These are phyloP conservation scores for Akanthomyces dipterigenus DNA, from an alignment of 2,329 filamentous ascomycete genomes.

Conservation along the genomic window DNA sequence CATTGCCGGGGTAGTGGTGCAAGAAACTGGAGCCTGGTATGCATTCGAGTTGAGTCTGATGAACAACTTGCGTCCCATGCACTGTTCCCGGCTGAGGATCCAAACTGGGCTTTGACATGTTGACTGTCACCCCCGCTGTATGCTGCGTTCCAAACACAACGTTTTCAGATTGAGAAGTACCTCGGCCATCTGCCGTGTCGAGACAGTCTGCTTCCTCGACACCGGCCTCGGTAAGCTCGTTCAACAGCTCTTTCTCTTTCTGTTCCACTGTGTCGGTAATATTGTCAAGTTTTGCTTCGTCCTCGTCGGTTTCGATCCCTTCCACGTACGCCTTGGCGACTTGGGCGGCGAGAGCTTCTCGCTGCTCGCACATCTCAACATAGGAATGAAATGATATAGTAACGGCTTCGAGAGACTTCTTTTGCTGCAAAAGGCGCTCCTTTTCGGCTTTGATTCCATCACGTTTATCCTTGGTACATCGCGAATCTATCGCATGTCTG, in stretches of 20 bases:
- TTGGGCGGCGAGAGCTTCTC: constrained; percentile 38
- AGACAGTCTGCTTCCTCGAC: constrained; percentile 37
- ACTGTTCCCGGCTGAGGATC: constrained; percentile 26
- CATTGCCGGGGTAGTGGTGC: constrained; percentile 13
- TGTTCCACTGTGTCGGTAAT: constrained; percentile 38
- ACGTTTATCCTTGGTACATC: constrained; percentile 38
- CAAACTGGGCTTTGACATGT: constrained; percentile 27
- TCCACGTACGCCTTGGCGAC: constrained; percentile 46
- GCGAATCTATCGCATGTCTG: constrained; percentile 38
- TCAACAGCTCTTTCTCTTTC: constrained; percentile 36
- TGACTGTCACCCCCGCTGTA: constrained; percentile 21
- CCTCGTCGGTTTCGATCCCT: constrained; percentile 43
- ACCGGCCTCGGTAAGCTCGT: constrained; percentile 36
- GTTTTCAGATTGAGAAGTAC: constrained; percentile 13
- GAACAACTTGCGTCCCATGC: constrained; percentile 40
- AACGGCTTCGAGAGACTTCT: constrained; percentile 36
- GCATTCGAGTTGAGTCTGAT: constrained; percentile 42
- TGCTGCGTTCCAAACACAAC: constrained; percentile 40
- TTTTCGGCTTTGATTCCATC: constrained; percentile 43
- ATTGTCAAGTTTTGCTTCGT: constrained; percentile 43
- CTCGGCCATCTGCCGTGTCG: constrained; percentile 18
- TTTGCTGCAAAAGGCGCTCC: constrained; percentile 39
- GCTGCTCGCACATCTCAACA: constrained; percentile 33
- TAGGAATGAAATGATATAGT: constrained; percentile 36
- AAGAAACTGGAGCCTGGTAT: constrained; percentile 18